These are phyloP conservation scores for Aureobasidium sp. DNA, from an alignment of 2,329 filamentous ascomycete genomes.

Conservation along the genomic window DNA sequence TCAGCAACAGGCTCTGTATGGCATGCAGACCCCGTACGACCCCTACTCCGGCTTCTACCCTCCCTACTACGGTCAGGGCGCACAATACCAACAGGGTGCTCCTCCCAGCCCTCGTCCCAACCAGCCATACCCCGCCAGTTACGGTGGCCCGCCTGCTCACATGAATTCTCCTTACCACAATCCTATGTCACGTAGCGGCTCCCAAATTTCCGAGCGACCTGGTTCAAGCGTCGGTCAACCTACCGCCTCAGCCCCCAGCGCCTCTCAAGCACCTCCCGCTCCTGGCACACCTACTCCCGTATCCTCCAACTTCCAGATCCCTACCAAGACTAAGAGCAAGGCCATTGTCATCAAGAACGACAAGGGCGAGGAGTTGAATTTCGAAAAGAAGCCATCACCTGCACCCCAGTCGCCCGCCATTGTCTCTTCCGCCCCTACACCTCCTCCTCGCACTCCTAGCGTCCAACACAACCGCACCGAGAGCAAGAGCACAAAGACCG, in stretches of 20 bases:
- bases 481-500: conserved; percentile 62
- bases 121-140: conserved; percentile 38
- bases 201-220: conserved; percentile 62
- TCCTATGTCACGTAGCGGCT: conserved; percentile 74
- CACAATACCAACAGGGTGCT: conserved; percentile 39
- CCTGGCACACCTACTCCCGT: conserved; percentile 53
- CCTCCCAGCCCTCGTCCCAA: conserved; percentile 37
- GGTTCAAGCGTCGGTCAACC: conserved; percentile 47
- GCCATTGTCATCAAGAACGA: conserved; percentile 79
- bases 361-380: conserved; percentile 65
- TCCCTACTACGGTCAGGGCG: conserved; percentile 39
- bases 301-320: conserved; percentile 55
- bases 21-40: conserved; percentile 46
- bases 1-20: conserved; percentile 53
- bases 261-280: conserved; percentile 40
- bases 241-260: conserved; percentile 24
- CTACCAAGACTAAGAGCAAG: conserved; percentile 56
- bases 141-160: conserved; percentile 40
- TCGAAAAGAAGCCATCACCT: conserved; percentile 42
- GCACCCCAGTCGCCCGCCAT: conserved; percentile 50
- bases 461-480: conserved; percentile 63
- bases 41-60: conserved; percentile 36
- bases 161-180: conserved; percentile 52
- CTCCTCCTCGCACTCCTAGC: conserved; percentile 64
- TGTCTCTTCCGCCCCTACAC: conserved; percentile 64